Evolutionary conservation across 495 filamentous ascomycete genomes (phyloP).

Genomic region (Tuber aestivum): DNA sequence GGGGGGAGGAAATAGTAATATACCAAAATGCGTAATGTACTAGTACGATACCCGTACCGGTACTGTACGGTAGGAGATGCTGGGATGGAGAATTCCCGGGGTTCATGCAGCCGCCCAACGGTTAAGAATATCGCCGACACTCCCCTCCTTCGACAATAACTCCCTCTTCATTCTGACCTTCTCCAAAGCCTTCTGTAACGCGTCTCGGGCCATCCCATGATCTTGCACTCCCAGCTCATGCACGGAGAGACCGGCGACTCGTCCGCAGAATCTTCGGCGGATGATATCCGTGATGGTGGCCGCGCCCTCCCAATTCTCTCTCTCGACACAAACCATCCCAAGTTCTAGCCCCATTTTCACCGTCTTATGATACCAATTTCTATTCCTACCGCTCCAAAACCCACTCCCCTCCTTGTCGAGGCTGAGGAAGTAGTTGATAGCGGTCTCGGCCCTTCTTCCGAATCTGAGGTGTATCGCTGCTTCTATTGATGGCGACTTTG

Average conservation of each 20-base stretch:
- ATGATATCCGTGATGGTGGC: conserved; percentile 22
- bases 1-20: no score
- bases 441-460: conserved; percentile 15
- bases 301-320: conserved; percentile 19
- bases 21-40: neutral
- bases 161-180: neutral
- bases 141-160: neutral
- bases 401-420: neutral
- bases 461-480: conserved; percentile 22
- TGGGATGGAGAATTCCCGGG: neutral
- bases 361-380: conserved; percentile 19
- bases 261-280: conserved; percentile 12
- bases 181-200: neutral
- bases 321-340: conserved; percentile 20
- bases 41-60: neutral
- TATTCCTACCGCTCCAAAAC: conserved; percentile 6
- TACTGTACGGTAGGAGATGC: neutral
- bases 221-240: neutral
- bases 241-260: neutral
- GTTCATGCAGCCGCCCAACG: neutral
- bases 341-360: conserved; percentile 20
- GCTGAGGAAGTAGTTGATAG: conserved; percentile 21
- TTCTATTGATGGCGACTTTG: conserved; percentile 17
- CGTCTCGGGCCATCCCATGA: neutral
- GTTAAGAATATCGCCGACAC: neutral